phyloP scores from a whole-genome alignment of 306 rosid genomes.

The Heteromeles arbutifolia region DNA sequence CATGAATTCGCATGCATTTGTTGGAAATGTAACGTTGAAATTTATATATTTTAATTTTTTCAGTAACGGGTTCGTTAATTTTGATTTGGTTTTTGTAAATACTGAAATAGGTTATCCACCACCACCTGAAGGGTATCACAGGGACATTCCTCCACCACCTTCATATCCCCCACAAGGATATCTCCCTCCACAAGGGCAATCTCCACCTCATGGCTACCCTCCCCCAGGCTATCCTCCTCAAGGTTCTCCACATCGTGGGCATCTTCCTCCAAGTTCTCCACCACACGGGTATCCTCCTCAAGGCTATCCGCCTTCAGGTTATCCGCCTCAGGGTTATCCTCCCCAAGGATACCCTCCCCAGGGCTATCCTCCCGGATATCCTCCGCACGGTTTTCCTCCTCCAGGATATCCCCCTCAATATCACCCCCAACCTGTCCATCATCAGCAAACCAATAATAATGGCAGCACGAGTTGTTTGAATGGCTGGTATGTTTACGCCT shows the following conservation, averaged over 20 bases:
- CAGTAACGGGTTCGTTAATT: neutral
- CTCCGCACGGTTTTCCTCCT: conserved; percentile 34
- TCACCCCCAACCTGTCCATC: conserved; percentile 35
- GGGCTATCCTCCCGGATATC: conserved; percentile 30
- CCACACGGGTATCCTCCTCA: conserved; percentile 49
- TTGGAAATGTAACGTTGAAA: neutral
- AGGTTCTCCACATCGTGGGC: conserved; percentile 24
- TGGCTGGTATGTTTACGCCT: conserved; percentile 48
- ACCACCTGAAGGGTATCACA: conserved; percentile 23
- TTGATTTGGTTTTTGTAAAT: neutral
- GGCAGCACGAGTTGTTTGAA: conserved; percentile 38
- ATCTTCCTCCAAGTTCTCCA: conserved; percentile 28
- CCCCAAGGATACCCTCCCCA: conserved; percentile 56
- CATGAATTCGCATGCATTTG: neutral
- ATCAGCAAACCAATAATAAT: conserved; percentile 20
- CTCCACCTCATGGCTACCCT: conserved; percentile 23
- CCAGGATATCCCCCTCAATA: conserved; percentile 46
- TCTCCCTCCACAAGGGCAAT: conserved; percentile 12
- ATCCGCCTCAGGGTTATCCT: conserved; percentile 31
- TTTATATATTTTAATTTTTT: neutral
- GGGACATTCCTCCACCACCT: conserved; percentile 43
- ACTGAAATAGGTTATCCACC: conserved; percentile 52
- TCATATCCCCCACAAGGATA: conserved; percentile 9
- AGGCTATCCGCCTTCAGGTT: conserved; percentile 29
- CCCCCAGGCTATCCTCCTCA: conserved; percentile 33